These are phyloP conservation scores for Termitomyces sp. DNA, from an alignment of 768 basidiomycete species.

Conservation along the genomic window DNA sequence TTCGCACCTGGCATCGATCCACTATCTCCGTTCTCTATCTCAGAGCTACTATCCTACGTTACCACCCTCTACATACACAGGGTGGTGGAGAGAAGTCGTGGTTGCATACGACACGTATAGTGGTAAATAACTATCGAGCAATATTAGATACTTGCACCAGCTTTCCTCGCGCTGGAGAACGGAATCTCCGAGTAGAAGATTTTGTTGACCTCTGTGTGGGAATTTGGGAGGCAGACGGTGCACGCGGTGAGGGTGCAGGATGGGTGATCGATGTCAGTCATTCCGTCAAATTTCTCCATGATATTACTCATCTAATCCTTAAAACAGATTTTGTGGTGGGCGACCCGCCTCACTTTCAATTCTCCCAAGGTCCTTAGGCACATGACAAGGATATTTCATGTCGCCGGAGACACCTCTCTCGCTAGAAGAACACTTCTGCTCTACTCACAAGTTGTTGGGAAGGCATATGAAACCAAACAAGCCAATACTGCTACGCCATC, in stretches of 20 bases:
- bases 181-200: constrained; percentile 75
- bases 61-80: constrained; percentile 18
- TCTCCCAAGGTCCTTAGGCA: constrained; percentile 82
- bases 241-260: constrained; percentile 53
- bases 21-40: constrained; percentile 67
- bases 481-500: neutral
- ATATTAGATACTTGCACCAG: constrained; percentile 62
- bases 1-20: constrained; percentile 72
- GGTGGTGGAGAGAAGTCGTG: constrained; percentile 30
- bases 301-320: neutral
- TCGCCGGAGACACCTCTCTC: constrained; percentile 52
- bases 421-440: constrained; percentile 73
- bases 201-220: constrained; percentile 78
- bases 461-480: constrained; percentile 61
- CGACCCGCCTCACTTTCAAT: constrained; percentile 90
- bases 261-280: constrained; percentile 78
- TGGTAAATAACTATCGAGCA: constrained; percentile 67
- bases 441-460: constrained; percentile 81
- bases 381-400: constrained; percentile 69
- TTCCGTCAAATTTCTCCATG: constrained; percentile 1
- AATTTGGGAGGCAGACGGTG: constrained; percentile 75
- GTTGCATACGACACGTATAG: constrained; percentile 57
- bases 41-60: constrained; percentile 60
- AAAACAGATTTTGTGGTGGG: constrained; percentile 84
- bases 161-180: constrained; percentile 80